A percentile compares a stretch with the other conserved stretches of the same genome.
Conservation (phyloP, 305 asterid species). For the Nicotiana rustica region DNA sequence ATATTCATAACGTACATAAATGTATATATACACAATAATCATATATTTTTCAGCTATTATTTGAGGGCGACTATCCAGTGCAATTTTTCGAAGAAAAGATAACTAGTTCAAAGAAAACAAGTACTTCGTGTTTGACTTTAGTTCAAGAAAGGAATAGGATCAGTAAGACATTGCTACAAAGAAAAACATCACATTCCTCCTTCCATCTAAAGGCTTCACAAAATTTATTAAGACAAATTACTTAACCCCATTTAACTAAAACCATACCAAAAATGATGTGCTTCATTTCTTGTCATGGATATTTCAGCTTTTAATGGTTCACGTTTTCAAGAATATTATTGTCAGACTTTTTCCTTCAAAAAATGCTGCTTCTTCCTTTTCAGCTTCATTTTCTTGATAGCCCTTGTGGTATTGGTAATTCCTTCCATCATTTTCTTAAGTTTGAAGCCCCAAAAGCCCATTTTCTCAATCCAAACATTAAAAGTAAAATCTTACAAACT, state of each 20-base stretch:
- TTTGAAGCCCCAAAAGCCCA: constrained; percentile 64
- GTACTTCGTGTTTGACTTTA: background rate
- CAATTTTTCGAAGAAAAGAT: no score
- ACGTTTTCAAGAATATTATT: constrained; percentile 32
- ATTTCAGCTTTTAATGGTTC: constrained; percentile 26
- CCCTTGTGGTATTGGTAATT: constrained; percentile 44
- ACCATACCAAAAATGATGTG: constrained; percentile 35
- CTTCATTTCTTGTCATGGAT: constrained; percentile 39
- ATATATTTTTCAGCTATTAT: no score
- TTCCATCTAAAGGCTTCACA: constrained; percentile 16
- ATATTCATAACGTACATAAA: no score
- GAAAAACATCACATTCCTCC: constrained; percentile 57
- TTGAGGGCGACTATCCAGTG: no score
- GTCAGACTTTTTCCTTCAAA: constrained; percentile 48
- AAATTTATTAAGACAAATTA: constrained; percentile 28
- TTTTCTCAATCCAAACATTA: constrained; percentile 55
- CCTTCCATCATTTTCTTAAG: constrained; percentile 43
- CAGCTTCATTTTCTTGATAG: constrained; percentile 43
- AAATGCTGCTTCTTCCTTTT: constrained; percentile 49
- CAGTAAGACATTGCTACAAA: constrained; percentile 38
- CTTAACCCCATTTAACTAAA: constrained; percentile 29
- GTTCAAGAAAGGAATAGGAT: constrained; percentile 63
- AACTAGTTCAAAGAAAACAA: background rate
- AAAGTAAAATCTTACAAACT: constrained; percentile 59
- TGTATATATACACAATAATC: no score